These are phyloP conservation scores for Eucalyptus cladocalyx DNA, from an alignment of 345 rosid genomes.

Conservation along the genomic window DNA sequence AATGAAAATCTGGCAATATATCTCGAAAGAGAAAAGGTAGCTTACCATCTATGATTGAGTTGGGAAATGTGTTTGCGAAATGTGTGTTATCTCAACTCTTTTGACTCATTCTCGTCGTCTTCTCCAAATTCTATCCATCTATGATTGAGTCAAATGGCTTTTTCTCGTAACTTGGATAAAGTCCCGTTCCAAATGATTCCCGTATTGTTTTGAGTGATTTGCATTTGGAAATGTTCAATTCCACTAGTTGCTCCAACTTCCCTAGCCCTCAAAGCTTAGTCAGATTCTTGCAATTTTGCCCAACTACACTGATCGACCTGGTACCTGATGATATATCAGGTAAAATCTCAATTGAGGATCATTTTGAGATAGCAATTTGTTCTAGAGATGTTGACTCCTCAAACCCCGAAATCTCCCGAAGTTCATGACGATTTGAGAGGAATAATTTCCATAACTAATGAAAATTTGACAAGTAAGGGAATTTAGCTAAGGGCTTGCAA, in stretches of 20 bases:
- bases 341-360: not conserved
- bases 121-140: not conserved
- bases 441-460: not conserved
- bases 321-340: not conserved
- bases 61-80: not conserved
- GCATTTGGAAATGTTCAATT: not conserved
- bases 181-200: not conserved
- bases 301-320: not conserved
- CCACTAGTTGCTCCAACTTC: not conserved
- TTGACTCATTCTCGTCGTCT: not conserved
- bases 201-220: not conserved
- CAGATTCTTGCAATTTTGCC: not conserved
- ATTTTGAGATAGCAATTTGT: not conserved
- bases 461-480: not conserved
- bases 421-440: not conserved
- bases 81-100: not conserved
- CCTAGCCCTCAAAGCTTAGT: not conserved
- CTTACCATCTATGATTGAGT: not conserved
- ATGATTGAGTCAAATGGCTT: not conserved
- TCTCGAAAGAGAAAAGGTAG: not conserved
- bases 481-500: not conserved
- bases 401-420: not conserved
- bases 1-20: not conserved
- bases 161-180: not conserved
- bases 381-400: not conserved